Base-by-base conservation (phyloP, 2,329 filamentous ascomycete species). In the Phyllosticta capitalensis region DNA sequence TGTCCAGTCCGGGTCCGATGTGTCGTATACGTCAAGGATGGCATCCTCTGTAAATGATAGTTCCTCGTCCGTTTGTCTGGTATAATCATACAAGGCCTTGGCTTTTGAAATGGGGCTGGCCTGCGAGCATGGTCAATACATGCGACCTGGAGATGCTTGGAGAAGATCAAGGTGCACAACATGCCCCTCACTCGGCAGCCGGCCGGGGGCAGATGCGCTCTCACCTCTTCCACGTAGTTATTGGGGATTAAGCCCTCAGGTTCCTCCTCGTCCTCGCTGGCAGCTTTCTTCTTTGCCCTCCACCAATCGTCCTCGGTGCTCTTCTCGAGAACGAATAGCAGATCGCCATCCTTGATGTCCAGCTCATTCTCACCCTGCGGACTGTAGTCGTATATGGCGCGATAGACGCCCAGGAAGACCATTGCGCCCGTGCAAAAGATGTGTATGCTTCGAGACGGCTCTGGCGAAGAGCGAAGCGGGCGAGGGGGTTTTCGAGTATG, bases 51-150 rank as follows among this genome's bases (percentile, higher is more conserved):
- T 83, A 71, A 99, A 97, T 22, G 92, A 97, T 9, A 99, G 80
- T 75, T 99, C 94, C 75, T 99, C 94, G 70, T 99, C 94, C 22
- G 94, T 99, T 76, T 99, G 94, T 67, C 92, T 85, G 55, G 89
- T 89, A 73, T 99, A 99, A 73, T 99, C 94, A 78, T 92, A 99
- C n/a, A 97, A 83, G n/a, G 94, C 90, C 72, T 88, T 91, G 55
- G 92, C 94, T 65, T 86, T 81, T 63, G 83, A 78, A 63, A 83
- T 74, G 22, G 88, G 83, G 67, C 81, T 77, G 61, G 86, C 86
- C 85, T 90, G 65, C 58, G n/a, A 62, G 61, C 33, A 58, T 61
- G 52, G 56, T 52, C 50, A 52, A 20, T 24, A 22, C 20, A 12
- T 17, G 45, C 55, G 50, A 38, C 38, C 22, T 12, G 19, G 17